phyloP scores from a whole-genome alignment of 495 filamentous ascomycete species.

The Podospora fimiseda region DNA sequence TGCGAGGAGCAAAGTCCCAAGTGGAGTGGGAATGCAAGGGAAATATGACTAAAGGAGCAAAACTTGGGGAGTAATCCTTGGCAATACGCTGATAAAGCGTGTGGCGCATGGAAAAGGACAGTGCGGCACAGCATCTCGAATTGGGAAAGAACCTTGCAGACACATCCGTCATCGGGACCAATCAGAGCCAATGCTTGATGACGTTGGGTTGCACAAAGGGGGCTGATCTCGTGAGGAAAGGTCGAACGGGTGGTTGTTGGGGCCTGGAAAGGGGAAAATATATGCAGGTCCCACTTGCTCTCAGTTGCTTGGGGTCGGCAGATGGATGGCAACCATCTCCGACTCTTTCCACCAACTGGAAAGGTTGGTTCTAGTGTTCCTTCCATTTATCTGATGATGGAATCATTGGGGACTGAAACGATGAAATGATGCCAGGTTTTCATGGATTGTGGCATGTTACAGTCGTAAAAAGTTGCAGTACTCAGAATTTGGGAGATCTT shows the following conservation, averaged over 20 bases:
- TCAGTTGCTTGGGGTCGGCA: no score
- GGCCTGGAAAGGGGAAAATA: no score
- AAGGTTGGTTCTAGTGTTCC: no score
- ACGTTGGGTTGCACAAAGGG: neutral
- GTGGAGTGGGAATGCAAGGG: constrained; percentile 7
- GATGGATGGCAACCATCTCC: no score
- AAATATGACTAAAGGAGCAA: constrained; percentile 10
- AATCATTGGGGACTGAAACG: no score
- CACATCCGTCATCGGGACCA: constrained; percentile 1
- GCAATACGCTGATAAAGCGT: constrained; percentile 11
- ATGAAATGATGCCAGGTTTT: no score
- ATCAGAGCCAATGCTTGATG: neutral
- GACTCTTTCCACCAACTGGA: no score
- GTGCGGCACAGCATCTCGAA: constrained; percentile 10
- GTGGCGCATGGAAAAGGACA: neutral
- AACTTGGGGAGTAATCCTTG: constrained; percentile 5
- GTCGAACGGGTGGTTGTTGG: neutral
- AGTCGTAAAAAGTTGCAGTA: no score
- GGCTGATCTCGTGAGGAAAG: neutral
- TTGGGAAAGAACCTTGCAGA: constrained; percentile 19
- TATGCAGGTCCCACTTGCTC: no score
- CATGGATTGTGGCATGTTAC: no score
- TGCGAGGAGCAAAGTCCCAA: neutral
- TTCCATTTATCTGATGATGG: no score
- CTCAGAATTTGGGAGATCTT: no score